phyloP scores from a whole-genome alignment of 2,329 filamentous ascomycete species.

The Emericellopsis cladophorae region DNA sequence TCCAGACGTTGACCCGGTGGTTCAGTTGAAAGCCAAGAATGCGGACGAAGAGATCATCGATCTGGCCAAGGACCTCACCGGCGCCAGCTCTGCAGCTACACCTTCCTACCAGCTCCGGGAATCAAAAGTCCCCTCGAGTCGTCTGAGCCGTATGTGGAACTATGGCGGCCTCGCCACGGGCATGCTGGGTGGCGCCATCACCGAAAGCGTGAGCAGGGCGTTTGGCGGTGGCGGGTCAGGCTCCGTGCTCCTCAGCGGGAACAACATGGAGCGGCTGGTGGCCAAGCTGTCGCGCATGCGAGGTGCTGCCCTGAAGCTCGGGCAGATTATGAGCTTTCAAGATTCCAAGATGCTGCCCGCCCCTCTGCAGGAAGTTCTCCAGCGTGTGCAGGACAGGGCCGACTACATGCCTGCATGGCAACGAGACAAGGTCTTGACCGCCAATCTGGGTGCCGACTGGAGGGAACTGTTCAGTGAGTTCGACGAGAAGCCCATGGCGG shows the following conservation, averaged over 20 bases:
- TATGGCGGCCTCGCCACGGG: slow-evolving; percentile 87
- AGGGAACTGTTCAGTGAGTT: slow-evolving; percentile 72
- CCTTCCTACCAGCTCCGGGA: slow-evolving; percentile 61
- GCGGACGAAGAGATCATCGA: slow-evolving; percentile 8
- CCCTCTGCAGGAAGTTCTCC: slow-evolving; percentile 77
- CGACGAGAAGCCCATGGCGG: slow-evolving; percentile 83
- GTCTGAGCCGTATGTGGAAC: slow-evolving; percentile 83
- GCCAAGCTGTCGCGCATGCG: slow-evolving; percentile 91
- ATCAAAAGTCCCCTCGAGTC: slow-evolving; percentile 79
- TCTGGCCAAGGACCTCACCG: slow-evolving; percentile 12
- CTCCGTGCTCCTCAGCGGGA: slow-evolving; percentile 76
- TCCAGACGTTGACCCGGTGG: slow-evolving; percentile 1
- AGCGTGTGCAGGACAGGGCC: slow-evolving; percentile 88
- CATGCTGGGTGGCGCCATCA: slow-evolving; percentile 87
- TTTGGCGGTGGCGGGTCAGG: slow-evolving; percentile 56
- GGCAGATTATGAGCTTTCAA: slow-evolving; percentile 97
- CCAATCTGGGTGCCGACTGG: slow-evolving; percentile 77
- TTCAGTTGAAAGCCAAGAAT: not conserved
- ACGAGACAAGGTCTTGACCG: slow-evolving; percentile 67
- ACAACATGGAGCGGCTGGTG: slow-evolving; percentile 88
- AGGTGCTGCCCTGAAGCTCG: slow-evolving; percentile 90
- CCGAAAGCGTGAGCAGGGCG: slow-evolving; percentile 69
- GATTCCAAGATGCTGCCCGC: slow-evolving; percentile 89
- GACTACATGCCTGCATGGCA: slow-evolving; percentile 98
- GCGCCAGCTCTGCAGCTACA: slow-evolving; percentile 7